Conservation (phyloP, 1,284 basidiomycete genomes). For the Ganoderma leucocontextum region DNA sequence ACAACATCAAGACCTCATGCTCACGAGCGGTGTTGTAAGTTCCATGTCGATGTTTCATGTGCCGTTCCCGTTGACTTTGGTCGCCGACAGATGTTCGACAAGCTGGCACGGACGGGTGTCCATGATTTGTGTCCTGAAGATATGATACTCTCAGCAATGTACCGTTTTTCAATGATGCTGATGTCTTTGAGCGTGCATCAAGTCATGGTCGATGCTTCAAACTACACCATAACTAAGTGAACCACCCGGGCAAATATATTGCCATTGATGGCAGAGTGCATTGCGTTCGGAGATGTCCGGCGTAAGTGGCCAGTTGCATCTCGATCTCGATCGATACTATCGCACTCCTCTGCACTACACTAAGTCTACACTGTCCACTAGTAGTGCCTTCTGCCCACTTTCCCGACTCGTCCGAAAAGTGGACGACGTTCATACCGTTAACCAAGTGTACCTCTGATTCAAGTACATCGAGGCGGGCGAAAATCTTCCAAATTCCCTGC, state of each 20-base stretch:
- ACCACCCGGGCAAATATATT: background rate
- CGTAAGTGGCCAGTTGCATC: background rate
- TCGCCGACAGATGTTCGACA: background rate
- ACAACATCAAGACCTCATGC: background rate
- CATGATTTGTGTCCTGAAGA: background rate
- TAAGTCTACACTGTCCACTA: too few relatives aligned
- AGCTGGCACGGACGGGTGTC: background rate
- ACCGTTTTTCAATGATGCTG: background rate
- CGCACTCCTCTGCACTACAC: background rate
- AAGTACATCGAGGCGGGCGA: background rate
- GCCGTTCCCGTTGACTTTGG: background rate
- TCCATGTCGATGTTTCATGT: background rate
- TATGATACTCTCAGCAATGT: background rate
- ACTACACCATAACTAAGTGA: background rate
- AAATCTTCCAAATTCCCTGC: background rate
- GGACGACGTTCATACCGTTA: background rate
- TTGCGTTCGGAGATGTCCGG: background rate
- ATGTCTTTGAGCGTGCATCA: background rate
- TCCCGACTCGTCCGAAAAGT: background rate
- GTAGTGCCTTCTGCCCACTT: background rate
- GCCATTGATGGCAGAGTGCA: background rate
- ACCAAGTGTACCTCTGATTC: background rate
- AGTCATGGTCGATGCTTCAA: background rate
- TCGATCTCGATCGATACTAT: conserved; percentile 1
- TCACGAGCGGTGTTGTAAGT: background rate